A percentile compares a stretch with the other conserved stretches of the same genome.
phyloP scores from a whole-genome alignment of 2,329 filamentous ascomycete species.

The Coniochaeta ligniaria region DNA sequence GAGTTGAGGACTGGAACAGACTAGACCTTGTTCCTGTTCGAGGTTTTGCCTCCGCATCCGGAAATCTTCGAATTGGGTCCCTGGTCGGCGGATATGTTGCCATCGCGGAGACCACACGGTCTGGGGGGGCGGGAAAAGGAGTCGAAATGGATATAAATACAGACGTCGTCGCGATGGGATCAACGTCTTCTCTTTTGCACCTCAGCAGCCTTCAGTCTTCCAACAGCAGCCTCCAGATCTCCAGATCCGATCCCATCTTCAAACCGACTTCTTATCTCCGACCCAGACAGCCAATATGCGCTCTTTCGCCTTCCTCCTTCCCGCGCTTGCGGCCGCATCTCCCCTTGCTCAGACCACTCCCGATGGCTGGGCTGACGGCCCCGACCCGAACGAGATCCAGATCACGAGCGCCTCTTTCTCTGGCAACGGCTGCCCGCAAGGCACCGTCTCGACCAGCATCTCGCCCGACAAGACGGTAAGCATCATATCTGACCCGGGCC shows the following conservation, averaged over 20 bases:
- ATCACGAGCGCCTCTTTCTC: constrained; percentile 31
- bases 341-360: constrained; percentile 18
- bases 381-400: constrained; percentile 32
- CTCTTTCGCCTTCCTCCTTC: constrained; percentile 25
- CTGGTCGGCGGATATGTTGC: constrained; percentile 1
- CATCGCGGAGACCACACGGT: not conserved
- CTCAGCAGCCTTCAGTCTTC: constrained; percentile 10
- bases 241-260: constrained; percentile 4
- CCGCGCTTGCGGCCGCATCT: constrained; percentile 27
- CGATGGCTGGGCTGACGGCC: constrained; percentile 23
- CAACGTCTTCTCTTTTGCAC: constrained; percentile 9
- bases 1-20: not conserved
- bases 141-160: constrained; percentile 17
- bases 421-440: constrained; percentile 36
- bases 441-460: constrained; percentile 32
- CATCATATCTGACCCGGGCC: not conserved
- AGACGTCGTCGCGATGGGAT: constrained; percentile 8
- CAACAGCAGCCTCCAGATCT: constrained; percentile 5
- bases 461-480: constrained; percentile 33
- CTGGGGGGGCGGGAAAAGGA: constrained; percentile 2
- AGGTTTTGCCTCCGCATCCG: constrained; percentile 14
- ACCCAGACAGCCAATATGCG: constrained; percentile 24
- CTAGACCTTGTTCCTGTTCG: constrained; percentile 1
- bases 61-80: constrained; percentile 8
- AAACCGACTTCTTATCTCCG: not conserved